Evolutionary conservation across 2,329 filamentous ascomycete genomes (phyloP), one percentile per base, ranked within the genome.

Genomic region (Rosellinia necatrix): DNA sequence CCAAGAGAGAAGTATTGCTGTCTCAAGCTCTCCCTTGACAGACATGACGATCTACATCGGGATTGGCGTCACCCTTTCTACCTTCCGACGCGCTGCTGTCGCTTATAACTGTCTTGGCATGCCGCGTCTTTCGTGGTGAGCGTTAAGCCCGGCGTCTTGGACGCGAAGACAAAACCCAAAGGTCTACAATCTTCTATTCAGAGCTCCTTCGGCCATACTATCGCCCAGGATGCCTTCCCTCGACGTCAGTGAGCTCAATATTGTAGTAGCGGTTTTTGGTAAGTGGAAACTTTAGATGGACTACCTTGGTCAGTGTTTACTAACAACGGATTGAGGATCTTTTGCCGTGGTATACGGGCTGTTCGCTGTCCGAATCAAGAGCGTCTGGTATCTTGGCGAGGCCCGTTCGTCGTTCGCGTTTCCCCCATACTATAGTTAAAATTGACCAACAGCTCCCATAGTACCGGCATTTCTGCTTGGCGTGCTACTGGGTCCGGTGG

Each of bases 391-490:
- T 60, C 70, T 83, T 4, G 81, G 81, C 15, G 80, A 83, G 71
- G 81, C 81, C 21, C 65, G 79, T 81, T 66, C 66, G 78, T 71
- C 9, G 15, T 37, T 21, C 38, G 5, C 22, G n/a, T 29, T 6
- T 35, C 17, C 12, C 7, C 12, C 7, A 32, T 32, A 9, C 17
- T 22, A 9, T n/a, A 19, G 6, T 1, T 24, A 52, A 21, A n/a
- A 17, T 5, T 51, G 10, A 27, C 37, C 60, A 19, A 52, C 27
- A 19, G 22, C 21, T 35, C 9, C 8, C n/a, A 7, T 30, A 84
- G 81, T 85, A 15, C 81, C 81, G 2, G 81, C 83, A 1, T 75
- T 86, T 19, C 15, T 80, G 7, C 60, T 83, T 24, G 84, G 83
- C 2, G 76, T 83, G 44, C 64, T 77, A 0, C 72, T 86, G 3